Base-by-base conservation (phyloP, 2,329 filamentous ascomycete species). In the Fusarium duplospermum region DNA sequence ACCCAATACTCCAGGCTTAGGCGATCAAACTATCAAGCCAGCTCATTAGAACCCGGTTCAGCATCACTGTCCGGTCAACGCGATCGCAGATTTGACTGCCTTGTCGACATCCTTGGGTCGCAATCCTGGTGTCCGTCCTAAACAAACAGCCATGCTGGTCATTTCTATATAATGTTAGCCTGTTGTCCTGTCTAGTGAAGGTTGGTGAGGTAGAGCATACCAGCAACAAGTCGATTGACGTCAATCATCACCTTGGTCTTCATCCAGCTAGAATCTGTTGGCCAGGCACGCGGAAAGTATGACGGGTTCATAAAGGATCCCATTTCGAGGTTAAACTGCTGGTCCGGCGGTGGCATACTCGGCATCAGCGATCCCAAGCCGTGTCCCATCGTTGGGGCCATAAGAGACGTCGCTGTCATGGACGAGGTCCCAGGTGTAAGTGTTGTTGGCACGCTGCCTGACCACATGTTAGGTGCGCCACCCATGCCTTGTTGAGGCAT, bases 51-150 rank as follows among this genome's bases (percentile, higher is more conserved):
- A 62, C n/a, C 9, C 16, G 18, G 16, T 2, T 4, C 10, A 31
- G 24, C 47, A 52, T 50, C 61, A 56, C 16, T 69, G 58, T 18
- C 56, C 63, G 24, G 60, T 62, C 50, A 75, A 72, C 24, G 70
- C 54, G 10, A 78, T 77, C 4, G 76, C 65, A 10, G 62, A 61
- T 31, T 62, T 76, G n/a, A 78, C 74, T 10, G 83, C 81, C 18
- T 59, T 72, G 58, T 83, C 74, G 2, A 86, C 73, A 50, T 86
- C 83, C 42, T 78, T 82, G 1, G 82, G 82, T 8, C 84, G 80
- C 11, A 85, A 67, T 0, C 83, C 84, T 0, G 84, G 84, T 2
- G 79, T 80, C 6, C 82, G 78, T 10, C 84, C 84, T 9, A 86
- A 71, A 45, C 84, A 86, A 8, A 86, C 80, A 18, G 83, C 80